phyloP scores from a whole-genome alignment of 345 rosid genomes.

The Lepidium sativum region DNA sequence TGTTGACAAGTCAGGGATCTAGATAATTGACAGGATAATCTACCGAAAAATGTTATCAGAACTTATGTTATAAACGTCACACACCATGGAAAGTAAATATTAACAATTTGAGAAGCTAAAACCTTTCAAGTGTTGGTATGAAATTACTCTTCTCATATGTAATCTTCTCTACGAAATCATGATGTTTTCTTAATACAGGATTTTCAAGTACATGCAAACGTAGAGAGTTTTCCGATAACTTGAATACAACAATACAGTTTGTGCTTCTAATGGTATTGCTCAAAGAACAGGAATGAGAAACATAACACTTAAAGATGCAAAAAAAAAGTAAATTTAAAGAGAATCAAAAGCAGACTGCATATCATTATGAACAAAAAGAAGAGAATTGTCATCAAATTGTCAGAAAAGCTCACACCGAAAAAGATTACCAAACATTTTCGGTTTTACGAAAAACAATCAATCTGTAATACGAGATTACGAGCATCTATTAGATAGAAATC shows the following conservation, averaged over 20 bases:
- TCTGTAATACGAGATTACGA: neutral
- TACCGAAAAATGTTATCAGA: neutral
- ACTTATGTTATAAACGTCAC: neutral
- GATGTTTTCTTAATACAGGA: neutral
- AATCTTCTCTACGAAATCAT: neutral
- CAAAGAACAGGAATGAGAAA: neutral
- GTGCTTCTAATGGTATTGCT: neutral
- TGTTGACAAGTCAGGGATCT: neutral
- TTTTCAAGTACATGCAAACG: no score
- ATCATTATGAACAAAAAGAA: neutral
- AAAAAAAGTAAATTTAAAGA: neutral
- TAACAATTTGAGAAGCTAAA: no score
- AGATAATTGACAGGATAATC: neutral
- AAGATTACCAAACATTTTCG: no score
- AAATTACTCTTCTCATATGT: neutral
- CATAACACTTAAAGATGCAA: neutral
- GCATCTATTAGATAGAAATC: neutral
- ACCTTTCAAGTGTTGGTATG: neutral
- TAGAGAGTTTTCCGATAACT: neutral
- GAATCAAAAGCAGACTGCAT: neutral
- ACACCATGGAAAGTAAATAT: neutral
- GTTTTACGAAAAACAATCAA: no score
- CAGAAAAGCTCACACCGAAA: neutral
- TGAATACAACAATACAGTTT: neutral
- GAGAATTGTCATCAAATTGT: neutral